Evolutionary conservation across 306 rosid genomes (phyloP), one percentile per base, ranked within the genome.

Genomic region (Amphicarpaea edgeworthii): DNA sequence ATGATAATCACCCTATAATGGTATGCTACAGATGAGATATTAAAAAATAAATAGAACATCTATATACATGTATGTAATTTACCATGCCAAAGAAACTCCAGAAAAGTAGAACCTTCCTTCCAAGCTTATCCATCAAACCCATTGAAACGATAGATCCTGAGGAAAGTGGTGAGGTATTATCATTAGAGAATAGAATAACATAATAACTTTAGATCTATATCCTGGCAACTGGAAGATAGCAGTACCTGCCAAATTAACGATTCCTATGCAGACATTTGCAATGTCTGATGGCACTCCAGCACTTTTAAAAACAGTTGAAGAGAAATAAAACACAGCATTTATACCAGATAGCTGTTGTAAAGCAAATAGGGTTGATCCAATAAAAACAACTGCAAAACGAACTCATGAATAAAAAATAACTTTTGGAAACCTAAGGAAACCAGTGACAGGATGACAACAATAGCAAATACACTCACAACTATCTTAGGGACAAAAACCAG

Each of bases 341-440:
- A 95, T 92, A 87, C 98, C 98, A 86, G 98, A 95, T 76, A 95
- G 97, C 93, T 95, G 98, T 95, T 92, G 98, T 89, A 95, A 90
- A 92, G 97, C 98, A 95, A 86, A 95, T 34, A 95, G 93, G 88
- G 97, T 87, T 85, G 98, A 95, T 73, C 98, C 98, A 90, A 95
- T 95, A 90, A 92, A 88, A 90, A 95, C 96, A 85, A 95, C 98
- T 95, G 98, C 97, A 92, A 95, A 95, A 95, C 73, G 77, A 89
- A 86, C 75, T 69, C 67, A 78, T 95, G 81, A 95, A 90, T 87
- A 88, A 75, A 87, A 80, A 79, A 65, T 83, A 77, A 86, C 82
- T 78, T 84, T 59, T 17, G 84, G 71, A 75, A 81, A 65, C 42
- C 53, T 15, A 40, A 83, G 73, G 82, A 82, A 72, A 62, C 68